Evolutionary conservation across 441 rosid species (phyloP).

Genomic region (Raphanus hybrid): DNA sequence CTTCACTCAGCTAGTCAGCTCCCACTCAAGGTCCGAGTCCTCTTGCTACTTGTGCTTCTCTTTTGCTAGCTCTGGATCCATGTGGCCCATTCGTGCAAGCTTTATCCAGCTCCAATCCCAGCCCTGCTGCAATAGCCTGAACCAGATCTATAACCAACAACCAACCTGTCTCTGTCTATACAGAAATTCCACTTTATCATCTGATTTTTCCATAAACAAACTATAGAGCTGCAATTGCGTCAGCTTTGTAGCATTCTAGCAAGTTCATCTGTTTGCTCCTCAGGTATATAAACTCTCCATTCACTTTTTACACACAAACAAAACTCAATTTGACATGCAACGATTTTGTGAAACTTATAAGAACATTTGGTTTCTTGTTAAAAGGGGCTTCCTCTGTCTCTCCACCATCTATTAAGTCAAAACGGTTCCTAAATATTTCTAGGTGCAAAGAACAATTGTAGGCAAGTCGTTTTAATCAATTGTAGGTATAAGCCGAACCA

Average conservation of each 20-base stretch:
- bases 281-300: too few relatives aligned
- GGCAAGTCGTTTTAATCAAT: conserved; percentile 42
- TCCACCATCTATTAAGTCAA: conserved; percentile 41
- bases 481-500: not conserved
- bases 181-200: not conserved
- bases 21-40: conserved; percentile 44
- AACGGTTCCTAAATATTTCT: conserved; percentile 52
- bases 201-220: too few relatives aligned
- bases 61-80: conserved; percentile 44
- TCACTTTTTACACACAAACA: not conserved
- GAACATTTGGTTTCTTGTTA: conserved; percentile 7
- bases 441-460: conserved; percentile 50
- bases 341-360: not conserved
- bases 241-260: too few relatives aligned
- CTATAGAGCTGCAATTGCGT: too few relatives aligned
- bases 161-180: not conserved
- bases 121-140: not conserved
- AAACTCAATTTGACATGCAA: not conserved
- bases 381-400: conserved; percentile 42
- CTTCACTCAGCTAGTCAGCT: conserved; percentile 15
- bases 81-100: not conserved
- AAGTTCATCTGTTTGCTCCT: too few relatives aligned
- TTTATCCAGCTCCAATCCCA: not conserved
- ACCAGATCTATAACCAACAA: not conserved
- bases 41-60: too few relatives aligned